These are phyloP conservation scores for Clavulina sp. DNA, from an alignment of 768 basidiomycete species.

Conservation along the genomic window DNA sequence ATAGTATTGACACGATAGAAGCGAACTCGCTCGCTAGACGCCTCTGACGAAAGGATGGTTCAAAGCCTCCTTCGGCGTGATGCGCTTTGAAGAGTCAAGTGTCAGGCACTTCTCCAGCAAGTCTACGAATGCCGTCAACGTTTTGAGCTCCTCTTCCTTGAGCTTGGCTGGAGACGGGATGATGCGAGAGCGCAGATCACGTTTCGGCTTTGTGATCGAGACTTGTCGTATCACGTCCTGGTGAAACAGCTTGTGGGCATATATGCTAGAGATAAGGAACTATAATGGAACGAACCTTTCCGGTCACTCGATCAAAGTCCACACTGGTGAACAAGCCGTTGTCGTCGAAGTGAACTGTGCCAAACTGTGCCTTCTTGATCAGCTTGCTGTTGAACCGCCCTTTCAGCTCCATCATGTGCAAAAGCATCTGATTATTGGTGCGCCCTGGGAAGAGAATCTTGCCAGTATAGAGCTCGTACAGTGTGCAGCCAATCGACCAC, in stretches of 20 bases:
- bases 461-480: slow-evolving; percentile 90
- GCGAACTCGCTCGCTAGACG: too few relatives aligned
- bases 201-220: slow-evolving; percentile 61
- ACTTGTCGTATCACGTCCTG: slow-evolving; percentile 72
- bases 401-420: slow-evolving; percentile 95
- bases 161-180: slow-evolving; percentile 67
- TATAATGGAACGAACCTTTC: slow-evolving; percentile 39
- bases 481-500: slow-evolving; percentile 94
- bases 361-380: slow-evolving; percentile 90
- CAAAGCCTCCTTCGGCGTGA: slow-evolving; percentile 81
- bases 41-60: slow-evolving; percentile 72
- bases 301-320: slow-evolving; percentile 70
- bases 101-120: slow-evolving; percentile 79
- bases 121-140: slow-evolving; percentile 68
- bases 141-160: slow-evolving; percentile 76
- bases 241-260: slow-evolving; percentile 2
- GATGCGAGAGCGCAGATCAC: slow-evolving; percentile 66
- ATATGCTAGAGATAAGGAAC: slow-evolving; percentile 2
- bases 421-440: slow-evolving; percentile 94
- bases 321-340: slow-evolving; percentile 66
- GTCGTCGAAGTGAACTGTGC: slow-evolving; percentile 85
- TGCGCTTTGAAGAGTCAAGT: slow-evolving; percentile 70
- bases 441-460: slow-evolving; percentile 96
- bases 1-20: too few relatives aligned
- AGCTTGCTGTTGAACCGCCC: slow-evolving; percentile 84